These are phyloP conservation scores for Trichoderma simmonsii DNA, from an alignment of 2,329 filamentous ascomycete genomes.

Conservation along the genomic window DNA sequence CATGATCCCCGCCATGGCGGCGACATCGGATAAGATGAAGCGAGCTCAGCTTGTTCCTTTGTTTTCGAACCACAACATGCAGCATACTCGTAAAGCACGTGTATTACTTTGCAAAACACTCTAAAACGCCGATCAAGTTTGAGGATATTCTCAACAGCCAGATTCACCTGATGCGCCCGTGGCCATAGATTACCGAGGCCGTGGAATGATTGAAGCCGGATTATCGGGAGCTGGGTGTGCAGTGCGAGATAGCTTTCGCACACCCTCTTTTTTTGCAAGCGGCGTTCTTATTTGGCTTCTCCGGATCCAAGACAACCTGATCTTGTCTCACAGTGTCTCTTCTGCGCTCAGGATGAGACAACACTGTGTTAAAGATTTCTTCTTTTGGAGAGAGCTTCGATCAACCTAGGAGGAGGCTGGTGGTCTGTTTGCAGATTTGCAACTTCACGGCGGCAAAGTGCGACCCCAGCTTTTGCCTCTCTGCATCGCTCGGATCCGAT, in stretches of 20 bases:
- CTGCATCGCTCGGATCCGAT: conserved; percentile 1
- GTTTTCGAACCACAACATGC: not conserved
- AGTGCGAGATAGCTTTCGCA: not conserved
- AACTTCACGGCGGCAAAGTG: not conserved
- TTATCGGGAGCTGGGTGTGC: not conserved
- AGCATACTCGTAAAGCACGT: not conserved
- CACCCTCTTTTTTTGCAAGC: not conserved
- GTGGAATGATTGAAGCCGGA: not conserved
- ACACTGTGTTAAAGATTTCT: not conserved
- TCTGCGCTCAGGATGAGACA: not conserved
- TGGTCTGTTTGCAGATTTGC: not conserved
- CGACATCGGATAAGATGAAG: conserved; percentile 2
- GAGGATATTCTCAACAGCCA: not conserved
- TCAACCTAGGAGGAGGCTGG: not conserved
- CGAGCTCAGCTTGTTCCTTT: not conserved
- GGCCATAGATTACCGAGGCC: not conserved
- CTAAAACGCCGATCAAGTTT: not conserved
- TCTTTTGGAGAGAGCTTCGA: not conserved
- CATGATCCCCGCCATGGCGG: not conserved
- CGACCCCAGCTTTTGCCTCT: conserved; percentile 16
- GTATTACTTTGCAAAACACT: not conserved
- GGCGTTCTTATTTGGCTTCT: not conserved
- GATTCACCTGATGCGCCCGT: not conserved
- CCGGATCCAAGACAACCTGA: not conserved
- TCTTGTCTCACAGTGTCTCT: conserved; percentile 3